Evolutionary conservation across 805 yeast species (phyloP).

Genomic region (Suhomyces faveliae): DNA sequence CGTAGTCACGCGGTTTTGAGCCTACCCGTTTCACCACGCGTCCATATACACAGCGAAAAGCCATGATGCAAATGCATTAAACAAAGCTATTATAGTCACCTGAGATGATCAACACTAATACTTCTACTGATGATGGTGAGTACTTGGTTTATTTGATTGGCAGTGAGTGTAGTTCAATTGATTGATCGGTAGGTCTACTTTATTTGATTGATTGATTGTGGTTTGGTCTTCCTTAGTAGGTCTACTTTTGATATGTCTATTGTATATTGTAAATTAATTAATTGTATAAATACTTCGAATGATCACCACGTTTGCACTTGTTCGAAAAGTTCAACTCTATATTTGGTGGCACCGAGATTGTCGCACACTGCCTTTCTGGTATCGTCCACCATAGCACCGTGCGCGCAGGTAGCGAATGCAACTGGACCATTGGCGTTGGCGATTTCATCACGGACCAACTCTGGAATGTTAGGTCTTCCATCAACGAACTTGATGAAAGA

Average conservation of each 20-base stretch:
- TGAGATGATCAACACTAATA: too few relatives aligned
- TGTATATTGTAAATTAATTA: too few relatives aligned
- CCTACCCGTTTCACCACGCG: background rate
- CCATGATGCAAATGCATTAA: too few relatives aligned
- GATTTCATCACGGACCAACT: slow-evolving; percentile 37
- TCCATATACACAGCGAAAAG: too few relatives aligned
- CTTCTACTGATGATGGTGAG: too few relatives aligned
- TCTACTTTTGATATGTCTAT: too few relatives aligned
- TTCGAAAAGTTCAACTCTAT: slow-evolving; percentile 38
- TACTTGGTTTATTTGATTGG: too few relatives aligned
- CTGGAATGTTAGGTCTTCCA: slow-evolving; percentile 43
- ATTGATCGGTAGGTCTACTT: too few relatives aligned
- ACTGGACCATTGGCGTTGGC: slow-evolving; percentile 35
- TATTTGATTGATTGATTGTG: too few relatives aligned
- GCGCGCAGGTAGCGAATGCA: slow-evolving; percentile 52
- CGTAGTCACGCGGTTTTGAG: background rate
- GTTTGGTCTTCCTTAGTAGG: too few relatives aligned
- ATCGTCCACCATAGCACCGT: slow-evolving; percentile 41
- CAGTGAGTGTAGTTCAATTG: too few relatives aligned
- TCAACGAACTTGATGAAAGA: slow-evolving; percentile 41
- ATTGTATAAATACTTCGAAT: background rate
- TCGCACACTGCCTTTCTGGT: slow-evolving; percentile 27
- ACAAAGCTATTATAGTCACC: too few relatives aligned
- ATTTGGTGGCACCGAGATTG: slow-evolving; percentile 23
- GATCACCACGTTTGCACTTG: slow-evolving; percentile 34